Evolutionary conservation across 345 rosid genomes (phyloP).

Genomic region (Psidium guajava): DNA sequence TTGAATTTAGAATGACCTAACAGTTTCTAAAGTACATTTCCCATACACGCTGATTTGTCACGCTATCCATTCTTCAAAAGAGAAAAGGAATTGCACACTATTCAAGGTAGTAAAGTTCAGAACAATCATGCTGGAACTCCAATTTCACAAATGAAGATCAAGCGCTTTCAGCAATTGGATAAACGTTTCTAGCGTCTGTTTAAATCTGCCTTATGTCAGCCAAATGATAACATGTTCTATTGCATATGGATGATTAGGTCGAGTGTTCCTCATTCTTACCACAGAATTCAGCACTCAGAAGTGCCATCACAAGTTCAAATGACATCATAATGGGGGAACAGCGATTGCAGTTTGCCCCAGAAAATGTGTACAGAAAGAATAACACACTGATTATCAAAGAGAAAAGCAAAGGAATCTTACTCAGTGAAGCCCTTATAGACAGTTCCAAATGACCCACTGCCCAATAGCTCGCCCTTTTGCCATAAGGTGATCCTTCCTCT

Average conservation of each 20-base stretch:
- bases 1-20: not conserved
- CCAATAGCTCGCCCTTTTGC: conserved; percentile 30
- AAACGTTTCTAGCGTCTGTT: not conserved
- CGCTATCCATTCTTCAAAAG: not conserved
- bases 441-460: conserved; percentile 28
- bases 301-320: not conserved
- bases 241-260: not conserved
- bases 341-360: not conserved
- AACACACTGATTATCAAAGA: not conserved
- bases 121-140: not conserved
- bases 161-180: no score
- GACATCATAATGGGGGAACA: not conserved
- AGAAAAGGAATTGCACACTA: not conserved
- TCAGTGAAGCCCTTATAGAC: conserved; percentile 23
- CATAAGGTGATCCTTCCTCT: conserved; percentile 7
- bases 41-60: not conserved
- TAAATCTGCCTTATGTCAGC: no score
- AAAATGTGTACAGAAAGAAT: not conserved
- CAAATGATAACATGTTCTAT: no score
- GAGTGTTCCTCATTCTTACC: not conserved
- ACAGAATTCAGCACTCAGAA: not conserved
- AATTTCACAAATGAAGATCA: no score
- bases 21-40: not conserved
- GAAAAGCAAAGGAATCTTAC: conserved; percentile 5
- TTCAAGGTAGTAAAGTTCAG: not conserved